A percentile compares a stretch with the other conserved stretches of the same genome.
Conservation (phyloP, 2,329 filamentous ascomycete species). For the Fusarium proliferatum region DNA sequence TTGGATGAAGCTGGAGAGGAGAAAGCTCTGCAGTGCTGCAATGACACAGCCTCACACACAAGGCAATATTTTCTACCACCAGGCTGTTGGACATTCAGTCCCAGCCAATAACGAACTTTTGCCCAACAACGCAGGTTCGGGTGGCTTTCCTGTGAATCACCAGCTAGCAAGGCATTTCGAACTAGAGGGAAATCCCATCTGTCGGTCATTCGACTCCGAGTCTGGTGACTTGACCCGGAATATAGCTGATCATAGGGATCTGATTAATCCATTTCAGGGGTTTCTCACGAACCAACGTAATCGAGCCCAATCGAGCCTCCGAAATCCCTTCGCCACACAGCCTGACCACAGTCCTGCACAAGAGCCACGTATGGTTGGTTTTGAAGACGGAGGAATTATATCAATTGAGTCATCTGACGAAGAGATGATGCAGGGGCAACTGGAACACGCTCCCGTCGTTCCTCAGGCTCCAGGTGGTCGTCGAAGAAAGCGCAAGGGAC, state of each 20-base stretch:
- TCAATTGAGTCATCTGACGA: not conserved
- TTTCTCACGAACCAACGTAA: not conserved
- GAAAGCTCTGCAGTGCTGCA: accelerated
- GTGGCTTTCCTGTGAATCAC: accelerated
- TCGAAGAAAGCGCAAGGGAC: not conserved
- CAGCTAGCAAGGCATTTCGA: accelerated
- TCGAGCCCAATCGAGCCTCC: not conserved
- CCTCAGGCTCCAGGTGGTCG: accelerated
- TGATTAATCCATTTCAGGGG: not conserved
- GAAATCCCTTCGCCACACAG: accelerated
- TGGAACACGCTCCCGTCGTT: accelerated
- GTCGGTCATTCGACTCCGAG: accelerated
- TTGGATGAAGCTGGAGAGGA: not conserved
- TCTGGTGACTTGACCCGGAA: accelerated
- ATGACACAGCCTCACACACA: accelerated
- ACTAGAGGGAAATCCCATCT: not conserved
- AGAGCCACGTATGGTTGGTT: accelerated
- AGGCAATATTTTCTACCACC: accelerated
- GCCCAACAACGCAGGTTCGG: accelerated
- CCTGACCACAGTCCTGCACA: not conserved
- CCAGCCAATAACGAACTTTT: accelerated
- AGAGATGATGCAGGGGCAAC: accelerated
- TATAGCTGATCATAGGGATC: not conserved
- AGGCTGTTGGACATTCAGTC: accelerated
- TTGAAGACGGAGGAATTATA: accelerated